These are phyloP conservation scores for Diplodia seriata DNA, from an alignment of 2,329 filamentous ascomycete genomes.

Conservation along the genomic window DNA sequence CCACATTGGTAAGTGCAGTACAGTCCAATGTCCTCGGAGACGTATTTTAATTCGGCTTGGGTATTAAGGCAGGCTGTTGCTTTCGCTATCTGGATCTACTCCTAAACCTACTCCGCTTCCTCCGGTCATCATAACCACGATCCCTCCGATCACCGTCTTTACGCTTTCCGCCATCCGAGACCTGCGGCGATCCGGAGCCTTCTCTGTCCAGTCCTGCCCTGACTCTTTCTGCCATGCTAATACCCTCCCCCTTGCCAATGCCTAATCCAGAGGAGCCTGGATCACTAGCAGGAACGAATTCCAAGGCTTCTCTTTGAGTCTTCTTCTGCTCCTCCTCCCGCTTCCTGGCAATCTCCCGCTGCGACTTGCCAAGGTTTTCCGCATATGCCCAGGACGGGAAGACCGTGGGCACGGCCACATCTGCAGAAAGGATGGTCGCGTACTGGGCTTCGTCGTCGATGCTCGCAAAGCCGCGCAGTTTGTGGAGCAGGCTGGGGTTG, in stretches of 20 bases:
- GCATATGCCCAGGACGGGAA: slow-evolving; percentile 55
- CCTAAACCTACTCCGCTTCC: slow-evolving; percentile 36
- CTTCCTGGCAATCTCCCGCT: slow-evolving; percentile 47
- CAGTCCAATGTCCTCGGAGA: no score
- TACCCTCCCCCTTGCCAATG: slow-evolving; percentile 15
- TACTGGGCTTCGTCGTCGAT: slow-evolving; percentile 67
- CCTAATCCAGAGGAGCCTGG: slow-evolving; percentile 36
- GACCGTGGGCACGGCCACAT: slow-evolving; percentile 47
- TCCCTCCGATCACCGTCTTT: slow-evolving; percentile 44
- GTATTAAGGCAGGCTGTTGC: no score
- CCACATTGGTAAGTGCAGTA: no score
- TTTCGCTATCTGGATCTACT: slow-evolving; percentile 36
- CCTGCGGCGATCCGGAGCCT: slow-evolving; percentile 31
- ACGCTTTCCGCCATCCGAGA: slow-evolving; percentile 39
- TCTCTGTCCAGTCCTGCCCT: slow-evolving; percentile 29
- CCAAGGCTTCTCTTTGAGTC: slow-evolving; percentile 41
- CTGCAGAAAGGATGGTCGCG: slow-evolving; percentile 60
- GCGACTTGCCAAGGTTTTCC: slow-evolving; percentile 51
- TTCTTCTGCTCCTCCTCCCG: slow-evolving; percentile 44
- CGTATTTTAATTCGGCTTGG: no score
- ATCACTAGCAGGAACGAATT: slow-evolving; percentile 45
- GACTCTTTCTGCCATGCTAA: slow-evolving; percentile 28
- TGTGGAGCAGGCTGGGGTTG: slow-evolving; percentile 75
- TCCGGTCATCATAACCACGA: slow-evolving; percentile 35
- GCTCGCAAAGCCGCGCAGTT: slow-evolving; percentile 73